A percentile compares a stretch with the other conserved stretches of the same genome.
phyloP scores from a whole-genome alignment of 2,329 filamentous ascomycete genomes.

The Sclerotinia minor region DNA sequence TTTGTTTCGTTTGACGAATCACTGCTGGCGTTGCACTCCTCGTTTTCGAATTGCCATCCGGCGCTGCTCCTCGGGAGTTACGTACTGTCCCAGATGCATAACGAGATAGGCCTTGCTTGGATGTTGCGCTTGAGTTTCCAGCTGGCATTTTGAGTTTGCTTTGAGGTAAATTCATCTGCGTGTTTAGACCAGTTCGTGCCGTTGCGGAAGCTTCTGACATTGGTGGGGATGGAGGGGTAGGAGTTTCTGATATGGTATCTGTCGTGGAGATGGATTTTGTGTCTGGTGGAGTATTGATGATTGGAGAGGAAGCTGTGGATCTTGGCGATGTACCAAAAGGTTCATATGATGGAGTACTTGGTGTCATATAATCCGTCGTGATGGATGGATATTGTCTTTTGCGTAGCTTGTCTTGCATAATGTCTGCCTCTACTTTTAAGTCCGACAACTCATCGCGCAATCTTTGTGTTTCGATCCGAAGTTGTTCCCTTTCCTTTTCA shows the following conservation, averaged over 20 bases:
- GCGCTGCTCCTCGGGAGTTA: conserved; percentile 34
- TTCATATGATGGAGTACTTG: conserved; percentile 61
- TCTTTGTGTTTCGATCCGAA: conserved; percentile 89
- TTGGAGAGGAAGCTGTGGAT: conserved; percentile 87
- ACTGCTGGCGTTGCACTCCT: conserved; percentile 42
- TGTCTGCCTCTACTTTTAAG: conserved; percentile 91
- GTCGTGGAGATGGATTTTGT: conserved; percentile 62
- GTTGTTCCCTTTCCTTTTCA: conserved; percentile 84
- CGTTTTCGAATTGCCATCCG: conserved; percentile 30
- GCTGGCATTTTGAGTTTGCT: conserved; percentile 57
- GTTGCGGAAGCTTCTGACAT: conserved; percentile 76
- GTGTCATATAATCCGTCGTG: conserved; percentile 61
- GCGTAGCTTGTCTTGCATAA: conserved; percentile 89
- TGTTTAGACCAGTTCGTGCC: conserved; percentile 34
- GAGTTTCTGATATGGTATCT: conserved; percentile 61
- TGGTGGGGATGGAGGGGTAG: conserved; percentile 89
- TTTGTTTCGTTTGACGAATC: conserved; percentile 46
- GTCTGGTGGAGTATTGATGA: conserved; percentile 81
- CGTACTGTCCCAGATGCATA: conserved; percentile 33
- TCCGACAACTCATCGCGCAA: conserved; percentile 89
- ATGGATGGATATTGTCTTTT: conserved; percentile 64
- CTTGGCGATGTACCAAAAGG: conserved; percentile 72
- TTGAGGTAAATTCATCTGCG: conserved; percentile 38
- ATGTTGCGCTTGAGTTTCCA: conserved; percentile 54
- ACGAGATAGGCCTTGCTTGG: conserved; percentile 47